A percentile compares a stretch with the other conserved stretches of the same genome.
Evolutionary conservation across 495 filamentous ascomycete genomes (phyloP).

Genomic region (Talaromyces wortmannii): DNA sequence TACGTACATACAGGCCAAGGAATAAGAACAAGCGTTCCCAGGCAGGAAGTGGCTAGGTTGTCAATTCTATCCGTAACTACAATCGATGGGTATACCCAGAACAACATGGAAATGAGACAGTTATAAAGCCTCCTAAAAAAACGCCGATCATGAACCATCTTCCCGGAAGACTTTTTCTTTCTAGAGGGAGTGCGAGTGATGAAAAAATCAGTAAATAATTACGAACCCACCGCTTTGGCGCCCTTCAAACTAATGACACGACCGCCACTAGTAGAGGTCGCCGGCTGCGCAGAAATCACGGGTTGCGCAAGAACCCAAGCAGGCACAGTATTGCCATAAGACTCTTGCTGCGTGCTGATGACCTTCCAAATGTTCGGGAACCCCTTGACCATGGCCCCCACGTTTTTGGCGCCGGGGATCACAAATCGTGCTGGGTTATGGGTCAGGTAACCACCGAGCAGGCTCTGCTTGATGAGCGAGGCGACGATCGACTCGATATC

Average conservation of each 20-base stretch:
- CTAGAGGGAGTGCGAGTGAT: neutral
- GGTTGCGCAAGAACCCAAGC: constrained; percentile 46
- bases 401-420: constrained; percentile 68
- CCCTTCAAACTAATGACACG: constrained; percentile 48
- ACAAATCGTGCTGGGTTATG: constrained; percentile 70
- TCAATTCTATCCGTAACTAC: neutral
- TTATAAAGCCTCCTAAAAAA: neutral
- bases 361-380: constrained; percentile 57
- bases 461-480: constrained; percentile 69
- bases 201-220: constrained; percentile 11
- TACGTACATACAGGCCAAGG: neutral
- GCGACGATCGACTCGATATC: constrained; percentile 75
- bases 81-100: neutral
- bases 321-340: constrained; percentile 38
- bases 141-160: neutral
- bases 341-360: constrained; percentile 35
- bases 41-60: too few species aligned
- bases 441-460: constrained; percentile 84
- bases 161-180: neutral
- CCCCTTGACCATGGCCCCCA: constrained; percentile 51
- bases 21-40: too few species aligned
- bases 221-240: constrained; percentile 43
- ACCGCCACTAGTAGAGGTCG: constrained; percentile 21
- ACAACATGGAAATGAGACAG: neutral
- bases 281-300: constrained; percentile 4